Evolutionary conservation across 306 rosid species (phyloP).

Genomic region (Phaseolus lunatus): DNA sequence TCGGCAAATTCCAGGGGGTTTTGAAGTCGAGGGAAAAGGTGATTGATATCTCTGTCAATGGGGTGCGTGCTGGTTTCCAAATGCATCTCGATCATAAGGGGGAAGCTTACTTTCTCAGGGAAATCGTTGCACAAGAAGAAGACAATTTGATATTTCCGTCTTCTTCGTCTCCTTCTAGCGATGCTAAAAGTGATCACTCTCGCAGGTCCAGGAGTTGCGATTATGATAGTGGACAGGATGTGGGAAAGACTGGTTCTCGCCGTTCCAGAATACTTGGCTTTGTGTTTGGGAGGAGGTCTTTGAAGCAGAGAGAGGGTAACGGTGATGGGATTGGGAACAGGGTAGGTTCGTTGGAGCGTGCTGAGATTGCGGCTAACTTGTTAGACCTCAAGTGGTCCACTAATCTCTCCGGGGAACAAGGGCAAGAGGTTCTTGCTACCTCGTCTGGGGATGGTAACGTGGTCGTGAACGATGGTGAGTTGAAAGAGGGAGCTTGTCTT

Average conservation of each 20-base stretch:
- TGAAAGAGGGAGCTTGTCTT: slow-evolving; percentile 23
- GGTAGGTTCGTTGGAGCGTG: slow-evolving; percentile 67
- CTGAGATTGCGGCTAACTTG: slow-evolving; percentile 81
- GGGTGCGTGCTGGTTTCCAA: slow-evolving; percentile 63
- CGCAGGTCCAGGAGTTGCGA: slow-evolving; percentile 50
- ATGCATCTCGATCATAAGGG: slow-evolving; percentile 87
- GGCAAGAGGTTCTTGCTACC: neutral
- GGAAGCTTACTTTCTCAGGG: slow-evolving; percentile 79
- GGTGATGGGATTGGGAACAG: slow-evolving; percentile 30
- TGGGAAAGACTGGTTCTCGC: slow-evolving; percentile 53
- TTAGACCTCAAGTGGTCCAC: slow-evolving; percentile 94
- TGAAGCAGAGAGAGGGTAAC: slow-evolving; percentile 17
- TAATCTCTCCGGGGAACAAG: slow-evolving; percentile 42
- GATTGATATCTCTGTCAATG: slow-evolving; percentile 75
- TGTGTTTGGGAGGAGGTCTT: slow-evolving; percentile 59
- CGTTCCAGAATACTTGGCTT: slow-evolving; percentile 60
- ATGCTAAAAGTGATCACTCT: slow-evolving; percentile 18
- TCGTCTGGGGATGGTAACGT: slow-evolving; percentile 40
- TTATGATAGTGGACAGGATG: slow-evolving; percentile 47
- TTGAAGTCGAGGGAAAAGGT: slow-evolving; percentile 77
- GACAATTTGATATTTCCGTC: slow-evolving; percentile 42
- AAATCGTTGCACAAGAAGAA: slow-evolving; percentile 51
- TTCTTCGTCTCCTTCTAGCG: slow-evolving; percentile 58
- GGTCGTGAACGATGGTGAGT: slow-evolving; percentile 12
- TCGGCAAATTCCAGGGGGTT: slow-evolving; percentile 96